Conservation (phyloP, 2,329 filamentous ascomycete genomes). For the Lomentospora prolificans region DNA sequence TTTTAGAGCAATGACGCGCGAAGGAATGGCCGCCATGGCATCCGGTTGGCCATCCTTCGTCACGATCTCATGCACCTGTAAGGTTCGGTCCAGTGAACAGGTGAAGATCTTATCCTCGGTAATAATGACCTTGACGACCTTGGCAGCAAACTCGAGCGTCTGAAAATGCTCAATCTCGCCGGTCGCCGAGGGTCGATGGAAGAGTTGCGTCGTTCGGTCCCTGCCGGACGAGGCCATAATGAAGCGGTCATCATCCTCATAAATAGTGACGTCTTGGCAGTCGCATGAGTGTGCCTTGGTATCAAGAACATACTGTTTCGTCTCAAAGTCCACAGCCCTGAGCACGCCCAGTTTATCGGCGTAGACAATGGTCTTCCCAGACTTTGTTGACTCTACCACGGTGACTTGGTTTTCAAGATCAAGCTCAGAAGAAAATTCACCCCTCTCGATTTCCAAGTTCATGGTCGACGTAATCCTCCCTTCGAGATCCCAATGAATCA, state of each 20-base stretch:
- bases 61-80: conserved; percentile 73
- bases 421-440: conserved; percentile 35
- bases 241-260: conserved; percentile 45
- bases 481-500: conserved; percentile 73
- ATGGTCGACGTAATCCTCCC: conserved; percentile 59
- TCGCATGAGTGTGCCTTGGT: conserved; percentile 82
- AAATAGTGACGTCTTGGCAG: conserved; percentile 70
- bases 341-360: conserved; percentile 84
- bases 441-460: conserved; percentile 59
- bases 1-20: conserved; percentile 71
- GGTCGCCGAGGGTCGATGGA: conserved; percentile 42
- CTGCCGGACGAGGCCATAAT: conserved; percentile 76
- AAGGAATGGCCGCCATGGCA: conserved; percentile 65
- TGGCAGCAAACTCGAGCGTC: conserved; percentile 85
- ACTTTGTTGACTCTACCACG: conserved; percentile 48
- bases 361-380: conserved; percentile 60
- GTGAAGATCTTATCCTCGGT: conserved; percentile 70
- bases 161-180: conserved; percentile 69
- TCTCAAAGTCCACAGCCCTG: conserved; percentile 54
- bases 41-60: conserved; percentile 55
- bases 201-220: conserved; percentile 91
- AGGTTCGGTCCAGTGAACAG: conserved; percentile 76
- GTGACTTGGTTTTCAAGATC: conserved; percentile 49
- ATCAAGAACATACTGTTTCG: conserved; percentile 53
- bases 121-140: conserved; percentile 64